Evolutionary conservation across 2,329 filamentous ascomycete species (phyloP), one percentile per base, ranked within the genome.

Genomic region (Bretziella fagacearum): DNA sequence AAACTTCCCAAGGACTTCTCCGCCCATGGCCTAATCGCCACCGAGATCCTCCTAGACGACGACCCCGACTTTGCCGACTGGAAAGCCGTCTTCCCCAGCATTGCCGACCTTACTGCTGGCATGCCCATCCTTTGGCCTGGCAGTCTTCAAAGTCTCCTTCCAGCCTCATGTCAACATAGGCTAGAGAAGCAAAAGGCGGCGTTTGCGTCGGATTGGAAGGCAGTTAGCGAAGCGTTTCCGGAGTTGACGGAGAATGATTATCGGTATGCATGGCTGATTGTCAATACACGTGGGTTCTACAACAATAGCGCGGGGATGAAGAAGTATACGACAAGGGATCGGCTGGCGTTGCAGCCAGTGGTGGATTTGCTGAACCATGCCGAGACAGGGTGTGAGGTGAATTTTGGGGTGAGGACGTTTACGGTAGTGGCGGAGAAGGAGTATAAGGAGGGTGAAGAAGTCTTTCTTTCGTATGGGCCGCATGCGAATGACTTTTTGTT

Each of bases 401-500:
- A 64, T 2, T 73, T 72, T 54, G 63, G 68, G 39, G 52, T 59
- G 1, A 58, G 61, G 1, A 68, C 68, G 4, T 83, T 76, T 61
- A 66, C 64, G 20, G 66, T 83, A 40, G 66, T 61, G 15, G 68
- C 74, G 2, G 62, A 67, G 40, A 59, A 63, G 2, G 56, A 63
- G 0, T 77, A 80, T 55, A 58, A 57, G 1, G 55, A 59, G 2
- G 77, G 75, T 6, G 73, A 81, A 17, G 81, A 86, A 61, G 63
- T 87, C 1, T 73, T 70, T 51, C 74, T 82, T 22, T 75, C 71
- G 23, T 87, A 87, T 55, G 82, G 82, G 2, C 59, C 68, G 1
- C 81, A 86, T 57, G 70, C 70, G 23, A 83, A 84, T 52, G 81
- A 86, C 56, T 81, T 82, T 53, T 61, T 86, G 15, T 67, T 86